Evolutionary conservation across 768 basidiomycete genomes (phyloP), one percentile per base, ranked within the genome.

Genomic region (Suillus lakei): DNA sequence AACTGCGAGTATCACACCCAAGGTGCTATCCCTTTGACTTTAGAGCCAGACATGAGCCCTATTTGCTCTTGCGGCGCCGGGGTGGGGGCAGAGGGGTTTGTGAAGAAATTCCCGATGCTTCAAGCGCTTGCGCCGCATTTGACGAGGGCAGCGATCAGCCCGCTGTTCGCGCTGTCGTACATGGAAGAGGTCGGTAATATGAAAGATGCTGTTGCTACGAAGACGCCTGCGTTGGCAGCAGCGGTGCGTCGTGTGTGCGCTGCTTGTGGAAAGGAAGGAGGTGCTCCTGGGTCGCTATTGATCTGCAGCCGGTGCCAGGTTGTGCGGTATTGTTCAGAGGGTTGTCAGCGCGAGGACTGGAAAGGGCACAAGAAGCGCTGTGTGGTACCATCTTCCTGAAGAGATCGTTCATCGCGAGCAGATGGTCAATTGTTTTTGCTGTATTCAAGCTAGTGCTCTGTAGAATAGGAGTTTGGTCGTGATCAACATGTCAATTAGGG

Each of bases 61-160:
- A 71, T 87, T 26, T 89, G 88, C 66, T 77, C 76, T 4, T 89
- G 88, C 58, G 87, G 87, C 3, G 71, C 73, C 43, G 86, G 86
- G 4, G 79, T 86, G 53, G 80, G 83, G 61, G 73, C 82, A 5
- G 81, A 76, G 4, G 73, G 67, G 1, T 80, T 88, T 64, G 67
- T 67, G 0, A 48, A 67, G 10, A 66, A 69, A 10, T 88, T 84
- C 46, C 46, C 83, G 74, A 75, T 65, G 41, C 60, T 1, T 46
- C n/a, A n/a, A 12, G 10, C 46, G 46, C 69, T 88, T 13, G 79
- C 79, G 2, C 79, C 79, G 7, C 82, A 82, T 60, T 80, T 77
- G 18, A 86, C 84, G 3, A 77, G 87, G 8, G 73, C 81, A 5
- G 88, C 87, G 0, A 73, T 90, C 41, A 77, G 81, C 1, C 88